Percentiles rank a stretch among this genome's conserved stretches.
Conservation (phyloP, 768 basidiomycete genomes). For the Arthromyces matolae region DNA sequence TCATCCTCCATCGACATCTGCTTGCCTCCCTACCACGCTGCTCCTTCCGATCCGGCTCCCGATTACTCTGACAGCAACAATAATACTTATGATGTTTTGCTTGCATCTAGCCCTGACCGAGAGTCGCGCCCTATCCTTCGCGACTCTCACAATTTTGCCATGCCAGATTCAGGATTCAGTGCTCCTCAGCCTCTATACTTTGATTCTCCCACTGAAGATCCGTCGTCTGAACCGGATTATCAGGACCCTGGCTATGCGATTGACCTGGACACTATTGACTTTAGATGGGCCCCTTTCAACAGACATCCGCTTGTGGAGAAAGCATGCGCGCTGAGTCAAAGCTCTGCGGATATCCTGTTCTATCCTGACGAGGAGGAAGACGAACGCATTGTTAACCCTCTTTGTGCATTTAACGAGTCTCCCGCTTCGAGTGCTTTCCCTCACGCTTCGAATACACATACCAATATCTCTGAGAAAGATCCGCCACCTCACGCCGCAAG, state of each 20-base stretch:
- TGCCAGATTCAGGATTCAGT: constrained; percentile 44
- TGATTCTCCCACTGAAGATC: constrained; percentile 50
- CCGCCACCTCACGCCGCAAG: not conserved
- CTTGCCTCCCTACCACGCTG: constrained; percentile 12
- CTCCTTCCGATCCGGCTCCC: constrained; percentile 13
- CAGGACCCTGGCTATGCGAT: constrained; percentile 33
- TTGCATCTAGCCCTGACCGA: constrained; percentile 14
- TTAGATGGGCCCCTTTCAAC: constrained; percentile 54
- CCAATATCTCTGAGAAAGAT: not conserved
- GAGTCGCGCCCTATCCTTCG: too few relatives aligned
- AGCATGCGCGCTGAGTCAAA: not conserved
- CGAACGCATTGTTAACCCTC: too few relatives aligned
- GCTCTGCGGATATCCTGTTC: too few relatives aligned
- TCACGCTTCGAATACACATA: too few relatives aligned
- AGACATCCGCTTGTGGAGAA: constrained; percentile 19
- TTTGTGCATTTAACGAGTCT: too few relatives aligned
- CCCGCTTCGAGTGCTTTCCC: too few relatives aligned
- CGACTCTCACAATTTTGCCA: constrained; percentile 39
- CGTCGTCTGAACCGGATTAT: constrained; percentile 38
- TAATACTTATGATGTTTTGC: constrained; percentile 9
- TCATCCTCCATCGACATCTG: constrained; percentile 1
- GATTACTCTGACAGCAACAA: constrained; percentile 18
- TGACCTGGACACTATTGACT: constrained; percentile 42
- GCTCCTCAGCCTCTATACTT: constrained; percentile 40
- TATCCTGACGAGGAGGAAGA: too few relatives aligned